phyloP scores from a whole-genome alignment of 176 grass and related monocot genomes.

The Elaeis guineensis region DNA sequence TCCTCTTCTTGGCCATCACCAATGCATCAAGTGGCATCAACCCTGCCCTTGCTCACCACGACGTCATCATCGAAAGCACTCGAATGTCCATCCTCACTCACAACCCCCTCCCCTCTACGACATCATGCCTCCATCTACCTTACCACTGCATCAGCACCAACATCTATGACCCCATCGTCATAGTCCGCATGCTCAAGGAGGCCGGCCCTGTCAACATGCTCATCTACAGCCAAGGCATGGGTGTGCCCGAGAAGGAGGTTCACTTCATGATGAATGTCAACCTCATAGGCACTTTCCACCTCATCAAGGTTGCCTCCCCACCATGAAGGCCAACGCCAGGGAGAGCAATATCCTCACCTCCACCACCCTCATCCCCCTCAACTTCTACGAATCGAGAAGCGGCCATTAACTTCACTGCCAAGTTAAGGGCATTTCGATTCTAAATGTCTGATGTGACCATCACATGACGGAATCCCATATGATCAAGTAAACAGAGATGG shows the following conservation, averaged over 20 bases:
- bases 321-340: too few species aligned
- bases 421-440: too few species aligned
- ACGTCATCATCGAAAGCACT: not conserved
- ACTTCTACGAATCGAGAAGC: too few species aligned
- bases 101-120: not conserved
- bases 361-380: too few species aligned
- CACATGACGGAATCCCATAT: too few species aligned
- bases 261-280: too few species aligned
- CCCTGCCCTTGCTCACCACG: not conserved
- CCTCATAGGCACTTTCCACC: too few species aligned
- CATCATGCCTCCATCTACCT: not conserved
- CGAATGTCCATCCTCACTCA: not conserved
- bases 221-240: not conserved
- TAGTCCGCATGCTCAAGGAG: not conserved
- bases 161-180: not conserved
- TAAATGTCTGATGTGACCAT: too few species aligned
- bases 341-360: too few species aligned
- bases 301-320: too few species aligned
- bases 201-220: not conserved
- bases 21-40: not conserved
- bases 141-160: not conserved
- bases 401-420: too few species aligned
- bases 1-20: not conserved
- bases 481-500: too few species aligned
- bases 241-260: not conserved